phyloP scores from a whole-genome alignment of 305 asterid genomes.

The Nicotiana rustica region DNA sequence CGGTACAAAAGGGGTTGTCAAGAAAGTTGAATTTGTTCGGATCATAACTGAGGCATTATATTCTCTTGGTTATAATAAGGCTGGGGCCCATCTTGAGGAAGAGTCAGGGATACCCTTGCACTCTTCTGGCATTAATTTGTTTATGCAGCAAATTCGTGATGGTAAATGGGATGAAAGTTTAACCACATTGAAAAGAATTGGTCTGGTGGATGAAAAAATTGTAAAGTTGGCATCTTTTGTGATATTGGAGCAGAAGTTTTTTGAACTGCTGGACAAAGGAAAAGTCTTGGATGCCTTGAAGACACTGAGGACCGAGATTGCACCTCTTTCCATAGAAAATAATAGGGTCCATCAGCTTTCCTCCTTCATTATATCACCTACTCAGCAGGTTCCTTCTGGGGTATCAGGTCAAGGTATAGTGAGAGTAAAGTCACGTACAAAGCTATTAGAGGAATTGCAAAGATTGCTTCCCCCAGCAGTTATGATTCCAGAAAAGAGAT shows the following conservation, averaged over 20 bases:
- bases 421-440: constrained; percentile 61
- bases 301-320: constrained; percentile 78
- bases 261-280: constrained; percentile 71
- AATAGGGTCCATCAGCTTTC: constrained; percentile 78
- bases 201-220: constrained; percentile 60
- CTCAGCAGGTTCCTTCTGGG: constrained; percentile 48
- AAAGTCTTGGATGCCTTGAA: constrained; percentile 78
- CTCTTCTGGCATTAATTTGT: constrained; percentile 57
- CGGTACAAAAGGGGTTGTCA: constrained; percentile 80
- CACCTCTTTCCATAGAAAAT: constrained; percentile 61
- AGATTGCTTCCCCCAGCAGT: constrained; percentile 83
- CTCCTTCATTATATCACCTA: constrained; percentile 61
- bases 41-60: constrained; percentile 82
- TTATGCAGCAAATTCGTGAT: constrained; percentile 78
- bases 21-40: constrained; percentile 82
- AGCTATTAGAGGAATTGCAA: constrained; percentile 72
- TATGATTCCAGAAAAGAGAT: constrained; percentile 77
- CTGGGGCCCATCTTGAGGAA: constrained; percentile 73
- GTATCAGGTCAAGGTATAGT: constrained; percentile 45
- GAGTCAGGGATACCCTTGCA: constrained; percentile 83
- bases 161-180: constrained; percentile 93
- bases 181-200: constrained; percentile 59
- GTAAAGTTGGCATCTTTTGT: constrained; percentile 75
- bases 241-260: constrained; percentile 88
- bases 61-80: constrained; percentile 79